Conservation (phyloP, 2,329 filamentous ascomycete species). For the Escovopsis sp. region DNA sequence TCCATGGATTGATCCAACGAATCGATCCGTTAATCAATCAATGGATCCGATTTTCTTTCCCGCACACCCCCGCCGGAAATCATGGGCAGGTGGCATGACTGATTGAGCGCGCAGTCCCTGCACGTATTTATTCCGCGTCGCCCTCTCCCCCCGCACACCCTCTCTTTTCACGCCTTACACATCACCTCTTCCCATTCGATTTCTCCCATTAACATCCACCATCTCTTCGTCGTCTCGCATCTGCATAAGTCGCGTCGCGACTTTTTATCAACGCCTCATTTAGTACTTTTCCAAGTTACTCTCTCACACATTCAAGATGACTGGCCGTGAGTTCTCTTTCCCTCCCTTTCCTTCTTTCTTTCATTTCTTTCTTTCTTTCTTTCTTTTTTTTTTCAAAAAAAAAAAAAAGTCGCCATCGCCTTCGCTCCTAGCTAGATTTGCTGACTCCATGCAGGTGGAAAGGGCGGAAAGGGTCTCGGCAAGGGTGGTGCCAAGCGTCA, state of each 20-base stretch:
- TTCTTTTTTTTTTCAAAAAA: no score
- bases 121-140: slow-evolving; percentile 22
- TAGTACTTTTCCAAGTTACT: slow-evolving; percentile 15
- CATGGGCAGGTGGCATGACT: slow-evolving; percentile 9
- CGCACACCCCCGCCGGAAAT: slow-evolving; percentile 5
- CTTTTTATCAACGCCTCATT: slow-evolving; percentile 8
- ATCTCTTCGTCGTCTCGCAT: neutral
- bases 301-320: slow-evolving; percentile 38
- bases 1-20: no score
- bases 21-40: no score
- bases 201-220: neutral
- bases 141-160: slow-evolving; percentile 13
- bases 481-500: slow-evolving; percentile 98
- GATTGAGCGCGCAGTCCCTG: slow-evolving; percentile 19
- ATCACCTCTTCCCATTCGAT: neutral
- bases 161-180: slow-evolving; percentile 5
- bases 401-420: neutral
- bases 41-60: neutral
- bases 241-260: slow-evolving; percentile 7
- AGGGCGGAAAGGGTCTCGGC: slow-evolving; percentile 94
- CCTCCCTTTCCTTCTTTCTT: slow-evolving; percentile 4
- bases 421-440: neutral
- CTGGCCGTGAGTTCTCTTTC: slow-evolving; percentile 52
- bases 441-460: slow-evolving; percentile 48
- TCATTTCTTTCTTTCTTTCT: slow-evolving; percentile 3